Evolutionary conservation across 441 rosid species (phyloP).

Genomic region (Francoa sonchifolia): DNA sequence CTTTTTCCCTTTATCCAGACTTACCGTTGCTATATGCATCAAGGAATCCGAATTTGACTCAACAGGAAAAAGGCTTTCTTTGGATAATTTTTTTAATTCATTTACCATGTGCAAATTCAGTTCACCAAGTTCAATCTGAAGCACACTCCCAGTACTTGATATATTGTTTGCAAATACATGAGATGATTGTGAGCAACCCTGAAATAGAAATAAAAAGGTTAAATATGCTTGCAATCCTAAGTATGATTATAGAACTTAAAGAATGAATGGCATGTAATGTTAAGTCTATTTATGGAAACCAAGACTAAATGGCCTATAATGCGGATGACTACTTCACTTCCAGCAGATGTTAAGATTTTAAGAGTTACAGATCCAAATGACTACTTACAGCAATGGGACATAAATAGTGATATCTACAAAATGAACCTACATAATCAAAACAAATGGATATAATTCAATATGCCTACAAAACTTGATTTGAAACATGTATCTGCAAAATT

Average conservation of each 20-base stretch:
- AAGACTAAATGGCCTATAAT: conserved; percentile 3
- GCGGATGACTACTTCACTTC: conserved; percentile 2
- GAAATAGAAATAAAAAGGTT: conserved; percentile 17
- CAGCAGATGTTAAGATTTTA: too few relatives aligned
- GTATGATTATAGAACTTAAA: not conserved
- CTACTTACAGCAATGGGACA: too few relatives aligned
- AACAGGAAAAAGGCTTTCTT: conserved; percentile 68
- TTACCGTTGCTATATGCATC: conserved; percentile 80
- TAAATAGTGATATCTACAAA: too few relatives aligned
- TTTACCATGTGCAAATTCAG: conserved; percentile 86
- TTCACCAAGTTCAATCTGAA: conserved; percentile 96
- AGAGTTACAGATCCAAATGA: too few relatives aligned
- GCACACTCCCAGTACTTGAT: conserved; percentile 58
- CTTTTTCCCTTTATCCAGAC: conserved; percentile 86
- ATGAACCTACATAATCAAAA: too few relatives aligned
- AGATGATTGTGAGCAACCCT: conserved; percentile 95
- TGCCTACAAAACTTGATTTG: too few relatives aligned
- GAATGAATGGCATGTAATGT: not conserved
- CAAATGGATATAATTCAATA: too few relatives aligned
- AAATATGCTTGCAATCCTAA: conserved; percentile 8
- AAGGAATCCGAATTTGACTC: conserved; percentile 92
- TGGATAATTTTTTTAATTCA: conserved; percentile 84
- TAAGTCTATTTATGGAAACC: not conserved
- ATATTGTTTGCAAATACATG: conserved; percentile 89
- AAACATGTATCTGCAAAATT: too few relatives aligned